A percentile compares a stretch with the other conserved stretches of the same genome.
Conservation (phyloP, 129 eudicot genomes). For the Daucus carota region DNA sequence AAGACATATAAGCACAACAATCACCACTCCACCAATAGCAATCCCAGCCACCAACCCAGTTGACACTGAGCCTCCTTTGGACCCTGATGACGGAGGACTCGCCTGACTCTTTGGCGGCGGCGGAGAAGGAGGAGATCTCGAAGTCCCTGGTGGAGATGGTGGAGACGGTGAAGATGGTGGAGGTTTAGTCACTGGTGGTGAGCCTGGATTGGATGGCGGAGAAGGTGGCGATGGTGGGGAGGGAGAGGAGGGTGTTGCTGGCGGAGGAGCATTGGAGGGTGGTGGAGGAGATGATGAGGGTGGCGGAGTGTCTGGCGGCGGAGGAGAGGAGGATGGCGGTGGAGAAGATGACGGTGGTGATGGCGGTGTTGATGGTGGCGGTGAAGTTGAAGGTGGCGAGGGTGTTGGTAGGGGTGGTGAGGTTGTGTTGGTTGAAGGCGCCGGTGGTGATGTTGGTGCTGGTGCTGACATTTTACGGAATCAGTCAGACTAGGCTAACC, state of each 20-base stretch:
- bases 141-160: conserved; percentile 19
- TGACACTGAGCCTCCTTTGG: conserved; percentile 35
- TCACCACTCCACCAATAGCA: conserved; percentile 64
- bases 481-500: background rate
- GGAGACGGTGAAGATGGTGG: conserved; percentile 29
- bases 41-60: conserved; percentile 77
- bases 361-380: conserved; percentile 32
- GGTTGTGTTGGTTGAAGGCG: conserved; percentile 21
- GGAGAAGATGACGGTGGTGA: conserved; percentile 33
- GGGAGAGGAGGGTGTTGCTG: conserved; percentile 30
- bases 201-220: too few relatives aligned
- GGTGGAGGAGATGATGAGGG: conserved; percentile 19
- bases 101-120: conserved; percentile 30
- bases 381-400: conserved; percentile 5
- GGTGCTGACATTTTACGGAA: conserved; percentile 45
- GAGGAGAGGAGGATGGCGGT: conserved; percentile 32
- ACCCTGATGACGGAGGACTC: conserved; percentile 25
- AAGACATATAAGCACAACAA: conserved; percentile 47
- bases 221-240: conserved; percentile 40
- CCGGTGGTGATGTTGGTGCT: conserved; percentile 39
- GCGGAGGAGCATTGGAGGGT: too few relatives aligned
- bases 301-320: conserved; percentile 30
- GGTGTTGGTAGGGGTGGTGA: conserved; percentile 36
- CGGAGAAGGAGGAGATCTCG: conserved; percentile 24
- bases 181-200: too few relatives aligned